Evolutionary conservation across 495 filamentous ascomycete genomes (phyloP), one percentile per base, ranked within the genome.

Genomic region (Hamigera avellanea): DNA sequence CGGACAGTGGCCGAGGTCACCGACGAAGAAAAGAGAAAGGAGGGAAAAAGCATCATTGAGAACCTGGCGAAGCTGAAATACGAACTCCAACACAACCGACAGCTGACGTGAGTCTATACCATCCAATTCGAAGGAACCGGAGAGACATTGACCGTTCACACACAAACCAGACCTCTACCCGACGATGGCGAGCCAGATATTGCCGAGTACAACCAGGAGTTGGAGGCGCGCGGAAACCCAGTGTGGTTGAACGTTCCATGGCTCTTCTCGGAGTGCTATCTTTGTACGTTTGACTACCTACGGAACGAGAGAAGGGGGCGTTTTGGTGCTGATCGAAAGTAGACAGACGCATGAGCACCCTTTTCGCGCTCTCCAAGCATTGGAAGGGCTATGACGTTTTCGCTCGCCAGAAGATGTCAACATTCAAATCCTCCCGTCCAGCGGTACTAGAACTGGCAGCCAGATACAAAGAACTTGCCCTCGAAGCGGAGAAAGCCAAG

Each of bases 321-420:
- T n/a, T 10, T 3, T 18, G 25, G 26, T 8, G 19, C 9, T n/a
- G 18, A 19, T 26, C 23, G 12, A 10, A 14, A 14, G 31, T 32
- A 61, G 57, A 64, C 54, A 84, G 82, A 49, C 84, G 87, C 33
- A 72, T 94, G 15, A 73, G 64, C 56, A 78, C 81, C 10, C 73
- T 73, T 40, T 93, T 93, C 61, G 60, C 67, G n/a, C 69, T 80
- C 13, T 91, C 83, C 16, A 67, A 67, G 35, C 75, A 86, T 52
- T 98, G 91, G 91, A 89, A 87, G 63, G 66, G 59, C 42, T 93
- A 98, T 59, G 91, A 98, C 54, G 76, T 95, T 27, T 98, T 96
- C 49, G 73, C 73, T 17, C 78, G 79, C 40, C 88, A 94, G 59
- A 98, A 98, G 69, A 81, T 86, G 57, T 76, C 74, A 25, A 94